These are phyloP conservation scores for Cymbopogon flexuosus DNA, from an alignment of 202 grass and related monocot genomes.

Conservation along the genomic window DNA sequence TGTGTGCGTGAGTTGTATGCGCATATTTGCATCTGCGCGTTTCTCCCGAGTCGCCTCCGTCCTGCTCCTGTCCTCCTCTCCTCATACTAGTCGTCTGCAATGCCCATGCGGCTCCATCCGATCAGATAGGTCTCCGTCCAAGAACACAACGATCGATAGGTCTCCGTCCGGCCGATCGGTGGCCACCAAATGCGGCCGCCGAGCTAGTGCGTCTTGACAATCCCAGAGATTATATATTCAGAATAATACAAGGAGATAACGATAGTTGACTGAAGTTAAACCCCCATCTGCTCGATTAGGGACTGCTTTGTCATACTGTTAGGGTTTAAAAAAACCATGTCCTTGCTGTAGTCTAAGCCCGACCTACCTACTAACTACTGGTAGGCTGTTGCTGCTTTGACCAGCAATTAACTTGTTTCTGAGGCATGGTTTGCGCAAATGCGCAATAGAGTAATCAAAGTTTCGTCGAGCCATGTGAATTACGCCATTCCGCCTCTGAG, in stretches of 20 bases:
- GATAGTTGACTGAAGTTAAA: neutral
- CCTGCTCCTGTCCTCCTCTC: neutral
- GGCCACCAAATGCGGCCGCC: constrained; percentile 38
- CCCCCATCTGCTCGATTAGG: no score
- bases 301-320: no score
- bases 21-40: constrained; percentile 25
- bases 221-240: neutral
- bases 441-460: constrained; percentile 10
- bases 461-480: constrained; percentile 42
- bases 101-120: neutral
- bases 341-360: neutral
- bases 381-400: constrained; percentile 37
- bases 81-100: neutral
- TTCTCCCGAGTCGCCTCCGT: neutral
- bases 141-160: neutral
- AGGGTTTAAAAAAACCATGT: neutral
- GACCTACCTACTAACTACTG: neutral
- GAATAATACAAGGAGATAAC: neutral
- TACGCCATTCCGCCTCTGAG: constrained; percentile 4
- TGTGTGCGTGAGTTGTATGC: constrained; percentile 4
- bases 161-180: neutral
- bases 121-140: neutral
- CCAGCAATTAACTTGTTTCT: neutral
- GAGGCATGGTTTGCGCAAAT: constrained; percentile 15
- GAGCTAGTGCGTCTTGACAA: neutral